A percentile compares a stretch with the other conserved stretches of the same genome.
Conservation (phyloP, 345 rosid species). For the Streptanthus diversifolius region DNA sequence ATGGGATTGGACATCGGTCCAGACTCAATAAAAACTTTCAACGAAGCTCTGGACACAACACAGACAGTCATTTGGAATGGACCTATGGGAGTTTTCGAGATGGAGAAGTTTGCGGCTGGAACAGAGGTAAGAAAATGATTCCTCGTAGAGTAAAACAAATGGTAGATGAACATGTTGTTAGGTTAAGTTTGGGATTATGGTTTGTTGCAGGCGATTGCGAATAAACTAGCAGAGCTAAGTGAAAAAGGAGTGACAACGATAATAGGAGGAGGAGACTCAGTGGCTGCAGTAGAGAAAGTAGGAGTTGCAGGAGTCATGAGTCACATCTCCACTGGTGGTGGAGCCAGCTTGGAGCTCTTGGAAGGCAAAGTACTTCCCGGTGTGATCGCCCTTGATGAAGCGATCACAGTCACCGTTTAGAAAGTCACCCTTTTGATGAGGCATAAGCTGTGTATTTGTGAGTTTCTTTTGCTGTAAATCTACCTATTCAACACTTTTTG, state of each 20-base stretch:
- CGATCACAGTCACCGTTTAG: slow-evolving; percentile 36
- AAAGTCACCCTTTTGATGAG: slow-evolving; percentile 12
- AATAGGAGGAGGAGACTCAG: slow-evolving; percentile 97
- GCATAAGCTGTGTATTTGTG: neutral
- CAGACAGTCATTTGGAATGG: slow-evolving; percentile 93
- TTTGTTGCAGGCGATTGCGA: slow-evolving; percentile 63
- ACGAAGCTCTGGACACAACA: slow-evolving; percentile 61
- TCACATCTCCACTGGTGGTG: slow-evolving; percentile 97
- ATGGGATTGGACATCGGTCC: slow-evolving; percentile 97
- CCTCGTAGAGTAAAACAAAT: neutral
- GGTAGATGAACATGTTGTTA: neutral
- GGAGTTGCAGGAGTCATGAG: slow-evolving; percentile 95
- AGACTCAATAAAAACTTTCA: slow-evolving; percentile 64
- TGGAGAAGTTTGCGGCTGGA: slow-evolving; percentile 83
- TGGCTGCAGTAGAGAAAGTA: slow-evolving; percentile 93
- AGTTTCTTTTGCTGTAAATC: slow-evolving; percentile 10
- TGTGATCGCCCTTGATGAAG: slow-evolving; percentile 84
- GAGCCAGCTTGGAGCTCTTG: slow-evolving; percentile 95
- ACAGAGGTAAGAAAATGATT: slow-evolving; percentile 56
- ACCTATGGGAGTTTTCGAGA: slow-evolving; percentile 96
- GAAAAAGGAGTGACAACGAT: slow-evolving; percentile 88
- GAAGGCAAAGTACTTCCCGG: slow-evolving; percentile 94
- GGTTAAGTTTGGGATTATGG: neutral
- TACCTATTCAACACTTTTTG: neutral
- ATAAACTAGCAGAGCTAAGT: slow-evolving; percentile 81